Evolutionary conservation across 306 rosid genomes (phyloP).

Genomic region (Glycine tomentella): DNA sequence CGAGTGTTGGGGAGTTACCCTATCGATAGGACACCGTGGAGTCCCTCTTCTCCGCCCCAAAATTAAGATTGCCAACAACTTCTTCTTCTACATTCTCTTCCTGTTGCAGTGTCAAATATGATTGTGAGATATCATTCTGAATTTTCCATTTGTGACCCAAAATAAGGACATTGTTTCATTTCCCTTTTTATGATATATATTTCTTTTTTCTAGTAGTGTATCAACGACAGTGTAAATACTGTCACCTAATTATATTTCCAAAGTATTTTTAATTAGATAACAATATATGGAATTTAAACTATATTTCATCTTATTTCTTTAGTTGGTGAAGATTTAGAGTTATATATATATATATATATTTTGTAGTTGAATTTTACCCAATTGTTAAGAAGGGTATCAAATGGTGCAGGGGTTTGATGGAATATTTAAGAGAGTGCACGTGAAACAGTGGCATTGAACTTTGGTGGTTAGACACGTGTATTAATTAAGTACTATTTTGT

Average conservation of each 20-base stretch:
- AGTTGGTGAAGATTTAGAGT: neutral
- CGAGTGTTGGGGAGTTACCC: constrained; percentile 94
- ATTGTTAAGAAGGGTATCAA: neutral
- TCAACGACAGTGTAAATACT: neutral
- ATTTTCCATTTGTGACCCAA: constrained; percentile 4
- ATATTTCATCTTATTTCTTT: neutral
- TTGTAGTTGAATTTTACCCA: neutral
- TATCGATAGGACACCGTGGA: constrained; percentile 98
- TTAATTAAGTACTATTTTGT: too few relatives aligned
- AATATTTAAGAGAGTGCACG: too few relatives aligned
- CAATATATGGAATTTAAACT: neutral
- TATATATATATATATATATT: too few relatives aligned
- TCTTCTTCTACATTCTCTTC: neutral
- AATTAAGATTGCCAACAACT: neutral
- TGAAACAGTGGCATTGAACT: too few relatives aligned
- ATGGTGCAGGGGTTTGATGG: too few relatives aligned
- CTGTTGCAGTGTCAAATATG: neutral
- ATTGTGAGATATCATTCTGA: constrained; percentile 16
- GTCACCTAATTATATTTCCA: neutral
- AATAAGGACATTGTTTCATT: neutral
- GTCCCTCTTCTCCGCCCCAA: constrained; percentile 53
- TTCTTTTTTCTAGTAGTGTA: neutral
- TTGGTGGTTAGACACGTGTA: too few relatives aligned
- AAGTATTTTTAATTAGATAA: neutral
- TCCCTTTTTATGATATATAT: neutral